A percentile compares a stretch with the other conserved stretches of the same genome.
Conservation (phyloP, 2,329 filamentous ascomycete genomes). For the Calonectria multiphialidica region DNA sequence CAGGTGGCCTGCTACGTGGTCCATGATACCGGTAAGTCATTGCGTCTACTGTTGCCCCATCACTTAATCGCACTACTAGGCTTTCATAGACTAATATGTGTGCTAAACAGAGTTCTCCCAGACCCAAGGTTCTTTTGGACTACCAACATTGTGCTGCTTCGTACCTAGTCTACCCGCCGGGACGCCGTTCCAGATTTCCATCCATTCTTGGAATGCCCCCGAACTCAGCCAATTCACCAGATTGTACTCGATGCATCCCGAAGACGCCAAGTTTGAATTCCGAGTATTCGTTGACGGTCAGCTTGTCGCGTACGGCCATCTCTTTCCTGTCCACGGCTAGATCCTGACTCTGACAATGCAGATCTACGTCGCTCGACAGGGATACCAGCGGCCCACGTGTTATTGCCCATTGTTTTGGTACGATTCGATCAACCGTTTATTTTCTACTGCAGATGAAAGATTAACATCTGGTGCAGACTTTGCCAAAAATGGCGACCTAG, state of each 20-base stretch:
- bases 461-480: conserved; percentile 52
- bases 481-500: conserved; percentile 68
- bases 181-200: conserved; percentile 76
- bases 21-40: conserved; percentile 58
- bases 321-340: not conserved
- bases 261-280: conserved; percentile 72
- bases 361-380: conserved; percentile 67
- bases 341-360: conserved; percentile 42
- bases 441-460: not conserved
- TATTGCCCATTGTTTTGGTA: conserved; percentile 60
- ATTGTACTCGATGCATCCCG: conserved; percentile 66
- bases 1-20: conserved; percentile 81
- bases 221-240: conserved; percentile 68
- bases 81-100: conserved; percentile 5
- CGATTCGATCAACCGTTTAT: not conserved
- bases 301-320: conserved; percentile 66
- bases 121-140: conserved; percentile 58
- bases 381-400: conserved; percentile 64
- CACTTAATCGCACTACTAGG: not conserved
- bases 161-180: conserved; percentile 72
- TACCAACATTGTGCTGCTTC: conserved; percentile 80
- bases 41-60: not conserved
- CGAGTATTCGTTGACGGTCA: conserved; percentile 77
- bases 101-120: conserved; percentile 62
- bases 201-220: conserved; percentile 79